phyloP scores from a whole-genome alignment of 495 filamentous ascomycete species.

The Polyplosphaeria fusca region DNA sequence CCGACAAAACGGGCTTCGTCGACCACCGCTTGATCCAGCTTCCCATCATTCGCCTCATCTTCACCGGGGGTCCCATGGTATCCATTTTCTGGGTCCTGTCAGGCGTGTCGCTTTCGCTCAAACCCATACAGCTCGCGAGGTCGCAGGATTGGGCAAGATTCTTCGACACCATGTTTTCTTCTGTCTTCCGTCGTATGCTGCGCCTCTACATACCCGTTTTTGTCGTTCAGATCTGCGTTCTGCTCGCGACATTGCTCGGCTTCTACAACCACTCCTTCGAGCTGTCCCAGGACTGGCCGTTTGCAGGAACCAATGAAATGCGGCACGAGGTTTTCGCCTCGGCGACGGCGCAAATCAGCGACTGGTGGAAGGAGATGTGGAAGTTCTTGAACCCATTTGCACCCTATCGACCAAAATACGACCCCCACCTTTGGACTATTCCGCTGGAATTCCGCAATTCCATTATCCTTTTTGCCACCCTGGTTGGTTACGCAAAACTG shows the following conservation, averaged over 20 bases:
- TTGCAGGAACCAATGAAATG: slow-evolving; percentile 45
- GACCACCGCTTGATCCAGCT: slow-evolving; percentile 54
- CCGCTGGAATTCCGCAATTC: slow-evolving; percentile 50
- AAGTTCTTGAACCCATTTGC: slow-evolving; percentile 17
- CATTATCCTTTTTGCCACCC: slow-evolving; percentile 47
- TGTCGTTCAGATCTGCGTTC: slow-evolving; percentile 54
- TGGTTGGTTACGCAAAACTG: slow-evolving; percentile 34
- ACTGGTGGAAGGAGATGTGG: slow-evolving; percentile 21
- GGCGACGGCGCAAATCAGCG: slow-evolving; percentile 37
- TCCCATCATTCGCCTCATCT: slow-evolving; percentile 60
- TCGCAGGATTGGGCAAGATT: slow-evolving; percentile 51
- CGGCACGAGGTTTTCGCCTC: slow-evolving; percentile 50
- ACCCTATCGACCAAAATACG: slow-evolving; percentile 32
- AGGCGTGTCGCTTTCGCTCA: slow-evolving; percentile 64
- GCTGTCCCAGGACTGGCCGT: slow-evolving; percentile 21
- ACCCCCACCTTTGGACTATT: slow-evolving; percentile 53
- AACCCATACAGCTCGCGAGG: slow-evolving; percentile 60
- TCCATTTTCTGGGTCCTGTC: slow-evolving; percentile 73
- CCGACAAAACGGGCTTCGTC: slow-evolving; percentile 35
- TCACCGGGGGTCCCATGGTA: slow-evolving; percentile 67
- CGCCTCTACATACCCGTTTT: slow-evolving; percentile 63
- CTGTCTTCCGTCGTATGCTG: slow-evolving; percentile 61
- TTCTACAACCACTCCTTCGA: slow-evolving; percentile 46
- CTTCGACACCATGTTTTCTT: slow-evolving; percentile 52
- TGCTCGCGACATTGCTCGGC: slow-evolving; percentile 53